Percentiles rank a stretch among this genome's conserved stretches.
Conservation (phyloP, 2,329 filamentous ascomycete genomes). For the Fulvia fulva region DNA sequence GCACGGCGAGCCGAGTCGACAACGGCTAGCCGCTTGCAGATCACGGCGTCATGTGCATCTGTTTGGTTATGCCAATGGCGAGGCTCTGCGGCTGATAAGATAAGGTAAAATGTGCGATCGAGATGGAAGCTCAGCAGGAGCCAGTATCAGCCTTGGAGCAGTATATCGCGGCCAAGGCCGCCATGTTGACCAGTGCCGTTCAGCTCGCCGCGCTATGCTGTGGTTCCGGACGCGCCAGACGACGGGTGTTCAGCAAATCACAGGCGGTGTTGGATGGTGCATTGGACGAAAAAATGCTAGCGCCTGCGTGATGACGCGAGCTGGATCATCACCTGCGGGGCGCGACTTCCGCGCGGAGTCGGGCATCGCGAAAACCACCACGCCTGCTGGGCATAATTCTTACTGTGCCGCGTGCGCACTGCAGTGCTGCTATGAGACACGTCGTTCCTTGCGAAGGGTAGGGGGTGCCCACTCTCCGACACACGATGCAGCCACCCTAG, state of each 20-base stretch:
- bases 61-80: neutral
- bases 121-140: neutral
- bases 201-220: neutral
- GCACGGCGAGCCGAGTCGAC: slow-evolving; percentile 3
- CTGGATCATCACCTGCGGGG: neutral
- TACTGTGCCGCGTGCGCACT: too few species aligned
- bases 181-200: neutral
- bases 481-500: too few species aligned
- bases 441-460: too few species aligned
- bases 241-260: neutral
- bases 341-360: neutral
- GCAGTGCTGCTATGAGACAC: neutral
- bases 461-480: too few species aligned
- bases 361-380: neutral
- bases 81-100: slow-evolving; percentile 6
- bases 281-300: neutral
- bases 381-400: too few species aligned
- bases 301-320: neutral
- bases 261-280: neutral
- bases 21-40: slow-evolving; percentile 8
- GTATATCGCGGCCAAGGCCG: neutral
- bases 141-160: neutral
- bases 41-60: slow-evolving; percentile 4
- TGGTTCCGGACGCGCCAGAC: neutral
- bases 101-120: neutral